phyloP scores from a whole-genome alignment of 306 rosid genomes.

The Mimosa pudica region DNA sequence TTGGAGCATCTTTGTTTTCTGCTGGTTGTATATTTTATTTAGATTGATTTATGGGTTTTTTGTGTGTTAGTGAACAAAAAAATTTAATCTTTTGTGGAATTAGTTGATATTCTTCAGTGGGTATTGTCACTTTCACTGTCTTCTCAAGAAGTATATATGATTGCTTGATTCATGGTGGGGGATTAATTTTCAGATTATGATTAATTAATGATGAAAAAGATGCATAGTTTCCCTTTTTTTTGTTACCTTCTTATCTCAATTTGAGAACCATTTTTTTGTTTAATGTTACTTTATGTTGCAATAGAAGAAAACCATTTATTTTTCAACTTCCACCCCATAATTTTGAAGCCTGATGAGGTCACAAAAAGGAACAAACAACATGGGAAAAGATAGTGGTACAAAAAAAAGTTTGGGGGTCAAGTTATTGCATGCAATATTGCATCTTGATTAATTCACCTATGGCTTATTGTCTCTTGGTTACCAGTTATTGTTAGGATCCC shows the following conservation, averaged over 20 bases:
- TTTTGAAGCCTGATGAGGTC: not conserved
- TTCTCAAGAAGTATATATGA: not conserved
- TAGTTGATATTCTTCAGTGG: not conserved
- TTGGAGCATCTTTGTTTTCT: not conserved
- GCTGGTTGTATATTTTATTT: not conserved
- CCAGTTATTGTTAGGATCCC: not conserved
- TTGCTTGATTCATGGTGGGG: not conserved
- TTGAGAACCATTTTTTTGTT: not conserved
- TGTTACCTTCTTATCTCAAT: not conserved
- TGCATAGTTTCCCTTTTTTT: not conserved
- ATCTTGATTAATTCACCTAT: slow-evolving; percentile 12
- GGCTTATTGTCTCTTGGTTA: slow-evolving; percentile 8
- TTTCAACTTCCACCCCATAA: not conserved
- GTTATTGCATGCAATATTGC: slow-evolving; percentile 29
- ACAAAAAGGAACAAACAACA: slow-evolving; percentile 5
- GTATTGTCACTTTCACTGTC: not conserved
- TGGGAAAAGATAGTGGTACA: not conserved
- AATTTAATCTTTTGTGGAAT: not conserved
- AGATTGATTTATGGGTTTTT: slow-evolving; percentile 16
- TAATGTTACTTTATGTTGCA: not conserved
- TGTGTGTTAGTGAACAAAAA: not conserved
- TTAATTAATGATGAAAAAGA: not conserved
- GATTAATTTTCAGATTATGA: not conserved
- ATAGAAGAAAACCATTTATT: not conserved
- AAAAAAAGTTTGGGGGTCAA: not conserved